These are phyloP conservation scores for Auriscalpium orientale DNA, from an alignment of 768 basidiomycete species.

Conservation along the genomic window DNA sequence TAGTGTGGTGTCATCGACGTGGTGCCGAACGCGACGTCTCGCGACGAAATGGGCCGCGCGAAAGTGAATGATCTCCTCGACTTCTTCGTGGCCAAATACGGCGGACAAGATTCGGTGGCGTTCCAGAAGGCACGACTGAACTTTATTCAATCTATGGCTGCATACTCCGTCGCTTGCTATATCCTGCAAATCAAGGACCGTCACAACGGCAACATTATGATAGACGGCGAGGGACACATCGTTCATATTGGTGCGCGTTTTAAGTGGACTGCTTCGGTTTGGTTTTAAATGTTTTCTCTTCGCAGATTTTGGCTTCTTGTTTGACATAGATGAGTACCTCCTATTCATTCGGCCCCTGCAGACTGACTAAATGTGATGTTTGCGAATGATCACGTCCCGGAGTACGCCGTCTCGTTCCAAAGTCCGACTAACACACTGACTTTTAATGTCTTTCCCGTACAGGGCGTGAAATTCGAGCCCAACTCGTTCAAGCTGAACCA, in stretches of 20 bases:
- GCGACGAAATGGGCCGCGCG: slow-evolving; percentile 98
- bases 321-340: slow-evolving; percentile 92
- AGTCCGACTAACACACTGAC: not conserved
- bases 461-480: slow-evolving; percentile 96
- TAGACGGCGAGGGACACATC: slow-evolving; percentile 95
- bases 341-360: slow-evolving; percentile 3
- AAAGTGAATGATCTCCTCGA: slow-evolving; percentile 94
- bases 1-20: slow-evolving; percentile 99
- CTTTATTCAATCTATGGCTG: slow-evolving; percentile 99
- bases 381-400: slow-evolving; percentile 52
- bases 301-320: slow-evolving; percentile 91
- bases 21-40: slow-evolving; percentile 93
- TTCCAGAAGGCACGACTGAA: slow-evolving; percentile 92
- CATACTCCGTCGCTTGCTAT: slow-evolving; percentile 96
- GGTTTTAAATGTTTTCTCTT: not conserved
- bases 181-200: slow-evolving; percentile 98
- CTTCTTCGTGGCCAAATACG: slow-evolving; percentile 93
- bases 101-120: slow-evolving; percentile 77
- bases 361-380: slow-evolving; percentile 21
- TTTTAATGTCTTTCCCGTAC: not conserved
- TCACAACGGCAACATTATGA: slow-evolving; percentile 99
- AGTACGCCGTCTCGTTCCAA: slow-evolving; percentile 31
- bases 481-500: slow-evolving; percentile 97
- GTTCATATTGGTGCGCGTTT: slow-evolving; percentile 67
- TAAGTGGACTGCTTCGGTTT: not conserved